phyloP scores from a whole-genome alignment of 2,329 filamentous ascomycete species.

The Hysterium pulicare region DNA sequence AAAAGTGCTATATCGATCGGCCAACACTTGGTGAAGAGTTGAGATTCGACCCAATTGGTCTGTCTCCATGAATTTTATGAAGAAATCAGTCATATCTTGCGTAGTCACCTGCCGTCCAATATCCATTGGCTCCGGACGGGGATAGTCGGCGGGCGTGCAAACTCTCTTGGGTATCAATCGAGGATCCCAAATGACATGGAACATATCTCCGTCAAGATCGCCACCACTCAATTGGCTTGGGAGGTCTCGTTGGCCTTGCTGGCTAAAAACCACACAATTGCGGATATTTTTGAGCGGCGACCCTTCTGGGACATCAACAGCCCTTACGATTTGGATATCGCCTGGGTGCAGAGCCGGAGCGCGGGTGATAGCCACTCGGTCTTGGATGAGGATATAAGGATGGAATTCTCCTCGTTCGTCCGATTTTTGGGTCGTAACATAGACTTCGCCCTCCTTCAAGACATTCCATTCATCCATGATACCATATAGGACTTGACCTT shows the following conservation, averaged over 20 bases:
- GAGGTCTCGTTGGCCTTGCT: slow-evolving; percentile 66
- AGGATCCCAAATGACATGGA: slow-evolving; percentile 72
- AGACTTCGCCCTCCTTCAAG: slow-evolving; percentile 66
- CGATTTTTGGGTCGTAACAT: slow-evolving; percentile 54
- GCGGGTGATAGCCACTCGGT: slow-evolving; percentile 65
- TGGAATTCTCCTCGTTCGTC: slow-evolving; percentile 18
- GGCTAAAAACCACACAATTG: slow-evolving; percentile 79
- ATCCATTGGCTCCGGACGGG: slow-evolving; percentile 53
- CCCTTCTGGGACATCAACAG: slow-evolving; percentile 54
- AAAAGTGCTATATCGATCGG: slow-evolving; percentile 37
- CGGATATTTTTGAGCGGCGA: slow-evolving; percentile 61
- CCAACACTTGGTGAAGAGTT: slow-evolving; percentile 40
- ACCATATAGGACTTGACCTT: slow-evolving; percentile 75
- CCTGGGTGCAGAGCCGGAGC: slow-evolving; percentile 79
- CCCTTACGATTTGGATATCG: slow-evolving; percentile 66
- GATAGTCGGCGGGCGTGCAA: slow-evolving; percentile 65
- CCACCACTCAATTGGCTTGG: slow-evolving; percentile 77
- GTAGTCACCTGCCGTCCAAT: slow-evolving; percentile 59
- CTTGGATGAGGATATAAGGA: slow-evolving; percentile 11
- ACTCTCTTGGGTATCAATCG: slow-evolving; percentile 41
- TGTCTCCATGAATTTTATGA: slow-evolving; percentile 55
- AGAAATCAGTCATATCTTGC: slow-evolving; percentile 74
- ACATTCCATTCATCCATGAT: slow-evolving; percentile 77
- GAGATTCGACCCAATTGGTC: slow-evolving; percentile 44
- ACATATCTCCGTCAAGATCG: slow-evolving; percentile 80